Evolutionary conservation across 345 rosid genomes (phyloP), one percentile per base, ranked within the genome.

Genomic region (Eucalyptus fibrosa): DNA sequence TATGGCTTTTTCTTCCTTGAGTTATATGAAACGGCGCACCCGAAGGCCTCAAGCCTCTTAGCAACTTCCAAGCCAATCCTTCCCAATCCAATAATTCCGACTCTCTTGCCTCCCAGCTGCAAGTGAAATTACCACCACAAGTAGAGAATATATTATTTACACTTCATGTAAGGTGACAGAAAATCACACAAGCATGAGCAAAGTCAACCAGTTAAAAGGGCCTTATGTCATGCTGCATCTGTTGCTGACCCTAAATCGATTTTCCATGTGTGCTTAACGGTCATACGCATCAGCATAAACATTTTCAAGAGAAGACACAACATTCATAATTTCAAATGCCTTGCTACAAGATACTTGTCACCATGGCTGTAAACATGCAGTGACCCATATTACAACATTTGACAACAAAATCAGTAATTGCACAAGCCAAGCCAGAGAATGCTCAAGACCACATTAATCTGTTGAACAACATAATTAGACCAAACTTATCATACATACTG

Each of bases 31-130:
- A 94, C 89, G 9, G 10, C 26, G 87, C 95, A 94, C 15, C 95
- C 93, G 62, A 95, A 94, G 7, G 92, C 93, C 45, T 90, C 94
- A 1, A 94, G 92, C 86, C 96, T 90, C 88, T 91, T 94, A 4
- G 93, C 95, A 72, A 92, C 88, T 77, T 90, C 90, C 12, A 86
- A 81, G 49, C 97, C 95, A 17, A 93, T 91, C 53, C 82, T 90
- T 55, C 95, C 97, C 42, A 95, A 45, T 72, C 97, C 95, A 10
- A 94, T 92, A 88, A 94, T 93, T 40, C 94, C 94, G n/a, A 93
- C 92, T 62, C 92, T 80, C 90, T 92, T 94, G 15, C 95, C 94
- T 44, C 94, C 67, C 34, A 94, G 28, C 96, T 91, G n/a, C 65
- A 59, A 59, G 65, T 59, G 92, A 53, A 47, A 89, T 26, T 49